Evolutionary conservation across 2,329 filamentous ascomycete species (phyloP), one percentile per base, ranked within the genome.

Genomic region (Ophiocordyceps camponoti-saundersi): DNA sequence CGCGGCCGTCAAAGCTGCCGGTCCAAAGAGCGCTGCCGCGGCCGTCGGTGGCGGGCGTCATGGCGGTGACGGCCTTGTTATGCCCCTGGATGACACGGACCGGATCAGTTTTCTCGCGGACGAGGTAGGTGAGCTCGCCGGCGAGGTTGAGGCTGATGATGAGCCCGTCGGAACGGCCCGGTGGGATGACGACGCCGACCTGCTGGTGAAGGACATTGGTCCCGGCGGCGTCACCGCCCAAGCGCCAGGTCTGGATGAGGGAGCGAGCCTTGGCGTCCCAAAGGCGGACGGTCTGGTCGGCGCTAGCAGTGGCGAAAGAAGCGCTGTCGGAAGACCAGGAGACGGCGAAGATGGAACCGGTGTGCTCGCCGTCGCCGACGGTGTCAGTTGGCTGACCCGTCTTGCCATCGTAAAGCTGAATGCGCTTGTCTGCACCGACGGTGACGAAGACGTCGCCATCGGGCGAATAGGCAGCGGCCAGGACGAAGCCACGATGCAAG

Each of bases 371-470:
- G 53, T 90, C 82, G 11, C 83, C 84, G 55, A 98, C 82, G 54
- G 85, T 74, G 49, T 70, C 75, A 42, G 79, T 85, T 1, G 82
- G 74, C 59, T 95, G 88, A 29, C 92, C 92, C 16, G 88, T 95
- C 73, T 94, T 95, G 51, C 90, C 92, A 61, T 98, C 88, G 61
- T 95, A 98, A 11, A 98, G 70, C 71, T 92, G 93, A 53, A 98
- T 95, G 59, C 78, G 79, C 61, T 81, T 81, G 64, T 98, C 92
- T n/a, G 85, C 87, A 36, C 92, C 90, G 2, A 95, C 90, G 46
- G 84, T 95, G 32, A 92, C 85, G 50, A 98, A 69, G 36, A 71
- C 70, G 40, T 71, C 79, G 44, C 92, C 92, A 60, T 96, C 89
- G 0, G 90, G 90, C 26, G 86, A 90, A 63, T 95, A 98, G 2